Percentiles rank a stretch among this genome's conserved stretches.
phyloP scores from a whole-genome alignment of 257 asterid species.

The Avicennia marina region DNA sequence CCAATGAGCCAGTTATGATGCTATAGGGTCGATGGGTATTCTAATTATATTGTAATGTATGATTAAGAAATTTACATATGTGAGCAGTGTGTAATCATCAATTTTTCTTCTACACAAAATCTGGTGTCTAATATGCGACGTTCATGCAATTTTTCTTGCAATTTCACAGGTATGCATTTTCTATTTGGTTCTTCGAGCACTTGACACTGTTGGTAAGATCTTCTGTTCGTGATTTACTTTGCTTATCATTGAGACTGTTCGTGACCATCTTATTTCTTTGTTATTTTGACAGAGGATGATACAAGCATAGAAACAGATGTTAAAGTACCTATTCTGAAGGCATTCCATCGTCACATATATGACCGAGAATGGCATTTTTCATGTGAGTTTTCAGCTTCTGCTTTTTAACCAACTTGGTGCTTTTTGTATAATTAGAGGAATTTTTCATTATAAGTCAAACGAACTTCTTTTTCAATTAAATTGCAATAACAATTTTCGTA shows the following conservation, averaged over 20 bases:
- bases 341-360: slow-evolving; percentile 76
- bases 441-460: no score
- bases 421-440: neutral
- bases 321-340: slow-evolving; percentile 80
- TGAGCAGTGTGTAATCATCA: neutral
- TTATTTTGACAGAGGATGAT: slow-evolving; percentile 83
- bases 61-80: no score
- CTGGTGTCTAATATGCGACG: neutral
- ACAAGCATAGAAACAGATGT: slow-evolving; percentile 80
- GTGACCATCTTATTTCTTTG: slow-evolving; percentile 13
- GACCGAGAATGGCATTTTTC: slow-evolving; percentile 88
- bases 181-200: slow-evolving; percentile 97
- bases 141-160: slow-evolving; percentile 10
- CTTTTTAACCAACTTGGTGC: slow-evolving; percentile 5
- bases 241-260: neutral
- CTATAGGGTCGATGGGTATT: no score
- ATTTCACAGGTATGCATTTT: slow-evolving; percentile 79
- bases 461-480: no score
- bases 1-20: no score
- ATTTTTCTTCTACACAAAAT: neutral
- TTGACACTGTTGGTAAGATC: slow-evolving; percentile 93
- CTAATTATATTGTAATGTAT: no score
- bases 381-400: slow-evolving; percentile 54
- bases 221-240: neutral
- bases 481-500: no score